A percentile compares a stretch with the other conserved stretches of the same genome.
phyloP scores from a whole-genome alignment of 78 protist species.

The Dictyostelium brefeldianum region DNA sequence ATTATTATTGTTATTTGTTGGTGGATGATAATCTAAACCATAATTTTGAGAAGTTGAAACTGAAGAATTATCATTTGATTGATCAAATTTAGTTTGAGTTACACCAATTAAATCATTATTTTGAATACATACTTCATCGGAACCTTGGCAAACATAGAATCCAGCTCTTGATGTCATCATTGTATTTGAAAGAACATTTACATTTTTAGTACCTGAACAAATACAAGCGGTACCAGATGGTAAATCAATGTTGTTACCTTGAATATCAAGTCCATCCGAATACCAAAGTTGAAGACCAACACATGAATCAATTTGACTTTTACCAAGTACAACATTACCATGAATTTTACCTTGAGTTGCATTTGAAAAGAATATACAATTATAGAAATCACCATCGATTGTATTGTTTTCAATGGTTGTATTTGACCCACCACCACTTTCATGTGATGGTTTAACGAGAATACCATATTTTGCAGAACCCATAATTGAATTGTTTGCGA shows the following conservation, averaged over 20 bases:
- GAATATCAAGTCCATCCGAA: neutral
- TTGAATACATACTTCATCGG: neutral
- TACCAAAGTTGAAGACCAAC: slow-evolving; percentile 58
- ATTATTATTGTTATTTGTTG: neutral
- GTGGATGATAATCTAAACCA: slow-evolving; percentile 31
- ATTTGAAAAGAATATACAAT: slow-evolving; percentile 17
- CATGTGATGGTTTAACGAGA: slow-evolving; percentile 55
- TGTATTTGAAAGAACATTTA: slow-evolving; percentile 17
- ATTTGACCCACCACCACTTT: slow-evolving; percentile 49
- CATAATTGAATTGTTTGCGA: slow-evolving; percentile 18
- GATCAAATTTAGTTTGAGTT: slow-evolving; percentile 30
- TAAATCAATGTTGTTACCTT: slow-evolving; percentile 27
- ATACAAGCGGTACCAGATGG: slow-evolving; percentile 69
- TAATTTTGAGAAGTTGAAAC: slow-evolving; percentile 19
- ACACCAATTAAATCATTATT: slow-evolving; percentile 40
- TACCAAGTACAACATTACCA: slow-evolving; percentile 30
- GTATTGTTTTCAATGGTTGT: slow-evolving; percentile 22
- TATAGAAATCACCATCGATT: slow-evolving; percentile 49
- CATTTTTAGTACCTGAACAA: slow-evolving; percentile 36
- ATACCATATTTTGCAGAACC: slow-evolving; percentile 47
- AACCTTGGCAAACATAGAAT: slow-evolving; percentile 15
- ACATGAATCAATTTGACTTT: neutral
- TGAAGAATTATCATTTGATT: slow-evolving; percentile 33
- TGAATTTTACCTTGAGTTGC: neutral
- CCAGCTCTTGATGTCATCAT: slow-evolving; percentile 71